Evolutionary conservation across 495 filamentous ascomycete species (phyloP), one percentile per base, ranked within the genome.

Genomic region (Penicillium desertorum): DNA sequence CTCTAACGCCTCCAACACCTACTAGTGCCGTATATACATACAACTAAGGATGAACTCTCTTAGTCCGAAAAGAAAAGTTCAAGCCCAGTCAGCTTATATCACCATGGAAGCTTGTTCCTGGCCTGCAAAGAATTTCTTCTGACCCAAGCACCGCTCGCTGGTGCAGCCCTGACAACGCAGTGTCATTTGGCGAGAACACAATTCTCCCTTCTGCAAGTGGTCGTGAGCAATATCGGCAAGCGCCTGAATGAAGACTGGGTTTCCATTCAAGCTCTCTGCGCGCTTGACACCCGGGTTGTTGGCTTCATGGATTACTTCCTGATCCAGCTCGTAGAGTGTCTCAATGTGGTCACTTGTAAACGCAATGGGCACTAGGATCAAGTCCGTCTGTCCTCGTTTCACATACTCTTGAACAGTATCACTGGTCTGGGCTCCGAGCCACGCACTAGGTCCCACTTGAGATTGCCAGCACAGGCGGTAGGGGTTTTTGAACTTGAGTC

Each of bases 291-390:
- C 81, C 0, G 81, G 74, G 59, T 90, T 84, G 25, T 90, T 89
- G 5, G 88, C 88, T 64, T 96, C 92, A 32, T 91, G 87, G 66
- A 98, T 98, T 36, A 99, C 89, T 71, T 99, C 95, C 58, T 92
- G 80, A 67, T 99, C 95, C 46, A 99, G 79, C 76, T 99, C 95
- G 68, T 88, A 96, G 2, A 99, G 80, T 2, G 95, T 99, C 73
- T 99, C 95, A 62, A 99, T 99, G 65, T 99, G 95, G 64, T 99
- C 95, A 49, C 89, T 94, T 1, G 95, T 99, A 67, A 99, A 99
- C 10, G 95, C 95, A 56, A 99, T 94, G 1, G 95, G 95, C 57
- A 99, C 91, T 4, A 99, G 80, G 7, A 97, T 79, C 29, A 99
- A 77, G 65, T 99, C 90, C 29, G 87, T 93, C 67, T 96, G 88